Percentiles rank a stretch among this genome's conserved stretches.
Evolutionary conservation across 2,329 filamentous ascomycete species (phyloP).

Genomic region (Arthrobotrys musiformis): DNA sequence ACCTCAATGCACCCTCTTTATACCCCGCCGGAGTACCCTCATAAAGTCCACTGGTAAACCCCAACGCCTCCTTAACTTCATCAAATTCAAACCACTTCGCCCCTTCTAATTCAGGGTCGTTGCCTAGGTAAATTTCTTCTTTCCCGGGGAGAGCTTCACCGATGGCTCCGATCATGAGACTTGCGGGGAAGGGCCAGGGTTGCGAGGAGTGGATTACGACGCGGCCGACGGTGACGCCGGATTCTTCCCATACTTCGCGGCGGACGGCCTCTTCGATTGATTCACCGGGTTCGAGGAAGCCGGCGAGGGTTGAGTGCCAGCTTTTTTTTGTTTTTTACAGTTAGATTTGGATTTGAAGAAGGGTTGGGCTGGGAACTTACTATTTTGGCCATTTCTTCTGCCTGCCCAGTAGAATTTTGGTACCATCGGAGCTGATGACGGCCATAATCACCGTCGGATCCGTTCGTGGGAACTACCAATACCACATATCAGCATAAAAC

Average conservation of each 20-base stretch:
- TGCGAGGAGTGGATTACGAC: conserved; percentile 86
- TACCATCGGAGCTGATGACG: conserved; percentile 81
- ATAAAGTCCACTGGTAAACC: conserved; percentile 70
- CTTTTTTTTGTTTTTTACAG: conserved; percentile 62
- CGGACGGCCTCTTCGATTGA: conserved; percentile 85
- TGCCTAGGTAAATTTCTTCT: conserved; percentile 81
- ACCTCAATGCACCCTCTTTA: conserved; percentile 75
- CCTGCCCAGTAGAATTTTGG: conserved; percentile 82
- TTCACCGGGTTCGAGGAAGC: conserved; percentile 82
- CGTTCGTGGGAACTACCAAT: conserved; percentile 82
- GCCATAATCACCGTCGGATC: conserved; percentile 97
- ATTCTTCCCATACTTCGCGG: conserved; percentile 87
- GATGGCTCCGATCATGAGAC: conserved; percentile 86
- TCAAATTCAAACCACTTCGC: conserved; percentile 88
- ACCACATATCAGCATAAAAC: conserved; percentile 62
- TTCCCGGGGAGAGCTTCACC: conserved; percentile 83
- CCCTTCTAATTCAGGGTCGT: conserved; percentile 86
- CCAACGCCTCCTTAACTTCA: conserved; percentile 80
- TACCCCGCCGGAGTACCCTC: conserved; percentile 26
- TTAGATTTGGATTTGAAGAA: background rate
- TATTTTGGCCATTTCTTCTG: conserved; percentile 78
- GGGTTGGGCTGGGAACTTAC: conserved; percentile 26
- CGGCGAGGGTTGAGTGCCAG: conserved; percentile 90
- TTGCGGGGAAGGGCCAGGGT: conserved; percentile 87
- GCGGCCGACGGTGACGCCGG: conserved; percentile 78